These are phyloP conservation scores for Flaveria brownii DNA, from an alignment of 129 eudicot species.

Conservation along the genomic window DNA sequence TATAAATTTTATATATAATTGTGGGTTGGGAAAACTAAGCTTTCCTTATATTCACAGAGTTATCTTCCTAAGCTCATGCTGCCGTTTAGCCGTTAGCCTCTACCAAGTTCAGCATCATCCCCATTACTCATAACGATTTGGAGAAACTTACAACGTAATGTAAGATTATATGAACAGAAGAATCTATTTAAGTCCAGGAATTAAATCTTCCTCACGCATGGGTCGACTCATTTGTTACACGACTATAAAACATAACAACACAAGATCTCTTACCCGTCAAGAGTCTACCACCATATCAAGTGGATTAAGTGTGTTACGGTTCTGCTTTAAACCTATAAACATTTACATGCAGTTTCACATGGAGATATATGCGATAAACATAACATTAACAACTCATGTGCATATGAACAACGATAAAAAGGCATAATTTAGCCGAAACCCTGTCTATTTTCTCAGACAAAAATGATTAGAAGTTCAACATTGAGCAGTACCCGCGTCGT, in stretches of 20 bases:
- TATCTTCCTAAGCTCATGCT: no score
- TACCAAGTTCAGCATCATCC: no score
- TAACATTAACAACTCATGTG: slow-evolving; percentile 2
- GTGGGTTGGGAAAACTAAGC: no score
- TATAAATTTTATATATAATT: no score
- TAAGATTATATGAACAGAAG: no score
- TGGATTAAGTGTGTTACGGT: neutral
- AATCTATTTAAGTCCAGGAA: neutral
- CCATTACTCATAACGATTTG: no score
- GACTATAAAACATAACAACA: neutral
- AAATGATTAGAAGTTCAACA: slow-evolving; percentile 7
- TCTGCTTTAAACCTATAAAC: slow-evolving; percentile 1
- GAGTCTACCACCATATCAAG: slow-evolving; percentile 9
- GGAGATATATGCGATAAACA: neutral
- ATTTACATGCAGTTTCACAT: slow-evolving; percentile 13
- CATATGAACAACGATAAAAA: neutral
- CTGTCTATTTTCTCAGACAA: slow-evolving; percentile 6
- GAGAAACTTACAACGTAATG: no score
- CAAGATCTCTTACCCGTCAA: slow-evolving; percentile 14
- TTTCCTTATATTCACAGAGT: no score
- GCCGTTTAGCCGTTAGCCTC: no score
- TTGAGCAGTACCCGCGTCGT: slow-evolving; percentile 8
- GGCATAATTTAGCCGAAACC: neutral
- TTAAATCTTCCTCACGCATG: neutral
- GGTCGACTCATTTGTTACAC: neutral